These are phyloP conservation scores for Tolypocladium endophyticum DNA, from an alignment of 2,329 filamentous ascomycete species.

Conservation along the genomic window DNA sequence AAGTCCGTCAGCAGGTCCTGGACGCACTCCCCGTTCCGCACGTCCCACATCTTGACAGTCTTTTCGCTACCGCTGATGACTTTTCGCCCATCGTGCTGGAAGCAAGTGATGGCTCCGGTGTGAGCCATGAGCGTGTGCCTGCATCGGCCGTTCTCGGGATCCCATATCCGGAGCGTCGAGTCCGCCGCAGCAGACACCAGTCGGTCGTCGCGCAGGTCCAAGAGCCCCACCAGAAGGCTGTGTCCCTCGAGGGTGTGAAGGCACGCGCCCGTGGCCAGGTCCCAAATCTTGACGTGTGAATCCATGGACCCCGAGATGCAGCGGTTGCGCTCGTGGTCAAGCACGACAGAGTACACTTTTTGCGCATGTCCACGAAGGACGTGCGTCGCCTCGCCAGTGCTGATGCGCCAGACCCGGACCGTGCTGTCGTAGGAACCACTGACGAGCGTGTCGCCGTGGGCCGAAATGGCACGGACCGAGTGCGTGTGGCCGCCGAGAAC, in stretches of 20 bases:
- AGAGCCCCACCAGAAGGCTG: constrained; percentile 77
- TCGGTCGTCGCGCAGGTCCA: constrained; percentile 81
- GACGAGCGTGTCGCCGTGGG: constrained; percentile 89
- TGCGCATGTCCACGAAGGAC: constrained; percentile 76
- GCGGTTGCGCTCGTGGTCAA: constrained; percentile 82
- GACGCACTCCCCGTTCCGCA: constrained; percentile 81
- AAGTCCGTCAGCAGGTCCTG: constrained; percentile 88
- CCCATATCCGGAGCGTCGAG: constrained; percentile 92
- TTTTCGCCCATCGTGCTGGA: constrained; percentile 94
- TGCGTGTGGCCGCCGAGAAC: constrained; percentile 79
- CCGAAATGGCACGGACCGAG: constrained; percentile 91
- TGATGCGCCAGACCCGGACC: constrained; percentile 95
- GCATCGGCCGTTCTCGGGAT: constrained; percentile 84
- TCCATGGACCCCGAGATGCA: constrained; percentile 99
- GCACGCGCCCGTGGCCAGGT: constrained; percentile 73
- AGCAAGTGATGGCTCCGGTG: constrained; percentile 95
- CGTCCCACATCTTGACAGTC: constrained; percentile 98
- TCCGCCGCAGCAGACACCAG: constrained; percentile 93
- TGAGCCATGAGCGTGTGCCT: constrained; percentile 86
- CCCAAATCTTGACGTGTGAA: constrained; percentile 96
- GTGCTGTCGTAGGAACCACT: constrained; percentile 95
- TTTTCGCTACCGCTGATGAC: constrained; percentile 94
- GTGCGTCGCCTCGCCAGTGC: constrained; percentile 80
- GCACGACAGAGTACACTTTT: constrained; percentile 95
- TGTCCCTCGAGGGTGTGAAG: constrained; percentile 90